Evolutionary conservation across 225 moss, liverwort and hornwort species (phyloP), one percentile per base, ranked within the genome.

Genomic region (Physcomitrellopsis africana): DNA sequence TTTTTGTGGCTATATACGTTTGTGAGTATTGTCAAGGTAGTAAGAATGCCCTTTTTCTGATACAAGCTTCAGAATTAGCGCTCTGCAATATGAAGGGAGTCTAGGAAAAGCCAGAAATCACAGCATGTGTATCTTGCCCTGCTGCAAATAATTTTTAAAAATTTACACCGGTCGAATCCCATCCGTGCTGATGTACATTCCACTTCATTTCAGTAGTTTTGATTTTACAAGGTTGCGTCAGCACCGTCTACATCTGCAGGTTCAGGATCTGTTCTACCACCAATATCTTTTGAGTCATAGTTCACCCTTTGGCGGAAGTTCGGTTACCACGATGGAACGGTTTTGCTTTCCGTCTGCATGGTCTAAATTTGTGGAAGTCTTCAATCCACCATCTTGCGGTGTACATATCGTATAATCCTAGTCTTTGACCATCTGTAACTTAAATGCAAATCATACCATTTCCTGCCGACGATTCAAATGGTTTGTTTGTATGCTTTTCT

Each of bases 391-490:
- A 83, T 58, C 72, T 83, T 37, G 86, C 0, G 8, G 65, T 72
- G 20, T 83, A 78, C 72, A 86, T 86, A 11, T 83, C 80, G 19
- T 72, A 81, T 11, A 86, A 80, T 18, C 54, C 83, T 47, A 83
- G 24, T 58, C 71, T 77, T 43, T 80, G 83, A 0, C 83, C 83
- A 57, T 86, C 44, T 0, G 3, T 78, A 12, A 75, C 58, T 12
- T 86, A 83, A 0, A 86, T 80, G 23, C 78, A 80, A 47, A 83
- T 78, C 43, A 86, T 68, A 18, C 80, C 83, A 65, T 86, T 83
- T 0, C 80, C 72, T 0, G 27, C 56, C 0, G 44, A 83, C 0
- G 75, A 78, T 72, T 86, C 80, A 54, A 83, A 81, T 0, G 78
- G 60, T 24, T 86, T 83, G n/a, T 83, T 83, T 19, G 80, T 32